Percentiles rank a stretch among this genome's conserved stretches.
phyloP scores from a whole-genome alignment of 2,329 filamentous ascomycete species.

The Thielaviopsis populi region DNA sequence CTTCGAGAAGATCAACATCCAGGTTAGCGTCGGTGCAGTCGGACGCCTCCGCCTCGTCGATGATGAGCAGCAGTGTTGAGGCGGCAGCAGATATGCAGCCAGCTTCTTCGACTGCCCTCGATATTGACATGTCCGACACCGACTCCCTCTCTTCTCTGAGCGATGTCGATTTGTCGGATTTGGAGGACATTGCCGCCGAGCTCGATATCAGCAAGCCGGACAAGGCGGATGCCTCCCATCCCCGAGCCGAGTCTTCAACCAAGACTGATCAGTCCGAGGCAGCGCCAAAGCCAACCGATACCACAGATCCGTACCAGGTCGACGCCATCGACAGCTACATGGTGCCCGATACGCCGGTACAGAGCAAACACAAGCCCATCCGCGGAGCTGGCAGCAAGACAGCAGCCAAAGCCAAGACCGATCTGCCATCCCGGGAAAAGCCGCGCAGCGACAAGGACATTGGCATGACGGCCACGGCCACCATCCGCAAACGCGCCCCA shows the following conservation, averaged over 20 bases:
- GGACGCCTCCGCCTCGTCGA: neutral
- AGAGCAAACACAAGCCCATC: constrained; percentile 13
- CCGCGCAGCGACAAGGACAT: constrained; percentile 9
- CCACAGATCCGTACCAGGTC: constrained; percentile 1
- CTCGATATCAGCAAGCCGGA: neutral
- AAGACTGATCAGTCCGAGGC: neutral
- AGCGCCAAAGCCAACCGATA: neutral
- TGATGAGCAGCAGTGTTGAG: neutral
- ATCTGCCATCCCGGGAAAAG: constrained; percentile 14
- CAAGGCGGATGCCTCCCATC: constrained; percentile 1
- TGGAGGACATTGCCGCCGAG: constrained; percentile 11
- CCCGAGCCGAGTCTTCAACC: neutral
- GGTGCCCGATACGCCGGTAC: constrained; percentile 19
- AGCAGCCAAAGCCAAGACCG: constrained; percentile 18
- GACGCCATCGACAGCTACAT: constrained; percentile 11
- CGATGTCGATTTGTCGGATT: constrained; percentile 14
- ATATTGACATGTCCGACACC: constrained; percentile 2
- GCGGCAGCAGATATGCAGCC: neutral
- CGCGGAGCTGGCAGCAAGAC: constrained; percentile 12
- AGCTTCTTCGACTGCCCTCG: neutral
- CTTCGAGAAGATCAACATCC: neutral
- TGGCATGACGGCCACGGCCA: constrained; percentile 11
- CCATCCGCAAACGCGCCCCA: constrained; percentile 14
- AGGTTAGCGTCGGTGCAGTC: neutral
- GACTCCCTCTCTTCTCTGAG: constrained; percentile 16